Percentiles rank a stretch among this genome's conserved stretches.
phyloP scores from a whole-genome alignment of 805 yeast genomes.

The Lachancea thermotolerans region DNA sequence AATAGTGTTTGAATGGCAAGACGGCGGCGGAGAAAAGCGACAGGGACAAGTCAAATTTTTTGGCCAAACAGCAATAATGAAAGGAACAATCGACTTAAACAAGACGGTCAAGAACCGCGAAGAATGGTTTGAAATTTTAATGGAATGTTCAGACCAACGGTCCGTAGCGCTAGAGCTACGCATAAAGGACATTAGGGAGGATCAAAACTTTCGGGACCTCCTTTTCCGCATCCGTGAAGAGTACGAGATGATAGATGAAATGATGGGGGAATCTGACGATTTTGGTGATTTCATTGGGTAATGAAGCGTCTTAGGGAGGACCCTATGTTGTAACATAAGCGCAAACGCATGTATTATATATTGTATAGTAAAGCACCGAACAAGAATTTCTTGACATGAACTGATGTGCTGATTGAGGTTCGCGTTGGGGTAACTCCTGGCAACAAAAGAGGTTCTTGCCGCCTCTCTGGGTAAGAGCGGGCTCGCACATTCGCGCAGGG shows the following conservation, averaged over 20 bases:
- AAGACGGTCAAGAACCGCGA: conserved; percentile 14
- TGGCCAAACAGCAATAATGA: conserved; percentile 18
- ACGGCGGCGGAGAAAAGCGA: not conserved
- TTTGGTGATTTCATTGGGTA: conserved; percentile 7
- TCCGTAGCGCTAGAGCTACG: conserved; percentile 19
- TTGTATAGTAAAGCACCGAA: not conserved
- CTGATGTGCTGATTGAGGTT: not conserved
- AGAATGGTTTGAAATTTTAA: conserved; percentile 13
- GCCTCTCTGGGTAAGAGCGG: too few species aligned
- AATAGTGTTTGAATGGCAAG: conserved; percentile 15
- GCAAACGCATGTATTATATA: not conserved
- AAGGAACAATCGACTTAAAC: conserved; percentile 13
- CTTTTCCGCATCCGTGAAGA: conserved; percentile 26
- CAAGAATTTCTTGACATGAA: not conserved
- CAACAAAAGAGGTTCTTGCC: too few species aligned
- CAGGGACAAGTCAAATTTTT: conserved; percentile 10
- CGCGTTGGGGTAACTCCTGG: too few species aligned
- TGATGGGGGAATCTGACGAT: conserved; percentile 15
- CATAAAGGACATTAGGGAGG: conserved; percentile 13
- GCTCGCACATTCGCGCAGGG: too few species aligned
- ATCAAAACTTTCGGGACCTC: conserved; percentile 19
- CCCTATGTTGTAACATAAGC: conserved; percentile 2
- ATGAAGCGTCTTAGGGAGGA: not conserved
- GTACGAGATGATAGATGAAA: conserved; percentile 24
- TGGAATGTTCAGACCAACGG: conserved; percentile 14